phyloP scores from a whole-genome alignment of 805 yeast species.

The Ogataea angusta region DNA sequence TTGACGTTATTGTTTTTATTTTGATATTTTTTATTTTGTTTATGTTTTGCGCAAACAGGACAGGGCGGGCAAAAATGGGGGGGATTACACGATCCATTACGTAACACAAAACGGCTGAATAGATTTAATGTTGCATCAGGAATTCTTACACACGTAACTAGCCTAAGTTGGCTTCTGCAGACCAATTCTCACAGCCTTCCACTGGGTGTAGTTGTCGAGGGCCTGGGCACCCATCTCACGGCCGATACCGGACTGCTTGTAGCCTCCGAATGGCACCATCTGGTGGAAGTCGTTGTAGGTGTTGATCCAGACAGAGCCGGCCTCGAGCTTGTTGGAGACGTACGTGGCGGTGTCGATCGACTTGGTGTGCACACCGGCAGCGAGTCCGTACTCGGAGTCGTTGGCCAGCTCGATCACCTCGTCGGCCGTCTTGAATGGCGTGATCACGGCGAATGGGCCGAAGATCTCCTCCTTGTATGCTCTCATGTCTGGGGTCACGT shows the following conservation, averaged over 20 bases:
- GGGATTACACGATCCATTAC: too few relatives aligned
- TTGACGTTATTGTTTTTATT: slow-evolving; percentile 2
- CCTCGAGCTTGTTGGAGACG: slow-evolving; percentile 61
- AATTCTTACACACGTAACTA: slow-evolving; percentile 1
- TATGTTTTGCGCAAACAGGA: slow-evolving; percentile 3
- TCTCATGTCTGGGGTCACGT: slow-evolving; percentile 58
- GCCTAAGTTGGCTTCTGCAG: slow-evolving; percentile 26
- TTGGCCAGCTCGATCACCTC: slow-evolving; percentile 67
- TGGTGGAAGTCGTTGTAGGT: slow-evolving; percentile 77
- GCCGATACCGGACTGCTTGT: slow-evolving; percentile 77
- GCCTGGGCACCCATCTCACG: slow-evolving; percentile 85
- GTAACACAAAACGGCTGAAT: too few relatives aligned
- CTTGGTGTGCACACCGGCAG: slow-evolving; percentile 75
- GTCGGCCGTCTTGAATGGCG: slow-evolving; percentile 64
- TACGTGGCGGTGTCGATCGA: slow-evolving; percentile 58
- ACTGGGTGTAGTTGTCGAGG: slow-evolving; percentile 70
- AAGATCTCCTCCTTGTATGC: slow-evolving; percentile 74
- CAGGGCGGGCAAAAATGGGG: too few relatives aligned
- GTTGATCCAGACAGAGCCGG: slow-evolving; percentile 81
- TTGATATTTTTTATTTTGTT: slow-evolving; percentile 3
- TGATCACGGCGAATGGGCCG: slow-evolving; percentile 73
- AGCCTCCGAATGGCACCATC: slow-evolving; percentile 79
- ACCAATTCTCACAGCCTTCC: slow-evolving; percentile 64
- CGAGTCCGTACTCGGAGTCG: slow-evolving; percentile 71
- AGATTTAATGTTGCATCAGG: too few relatives aligned